Base-by-base conservation (phyloP, 441 rosid genomes). In the Bruguiera hainesii region DNA sequence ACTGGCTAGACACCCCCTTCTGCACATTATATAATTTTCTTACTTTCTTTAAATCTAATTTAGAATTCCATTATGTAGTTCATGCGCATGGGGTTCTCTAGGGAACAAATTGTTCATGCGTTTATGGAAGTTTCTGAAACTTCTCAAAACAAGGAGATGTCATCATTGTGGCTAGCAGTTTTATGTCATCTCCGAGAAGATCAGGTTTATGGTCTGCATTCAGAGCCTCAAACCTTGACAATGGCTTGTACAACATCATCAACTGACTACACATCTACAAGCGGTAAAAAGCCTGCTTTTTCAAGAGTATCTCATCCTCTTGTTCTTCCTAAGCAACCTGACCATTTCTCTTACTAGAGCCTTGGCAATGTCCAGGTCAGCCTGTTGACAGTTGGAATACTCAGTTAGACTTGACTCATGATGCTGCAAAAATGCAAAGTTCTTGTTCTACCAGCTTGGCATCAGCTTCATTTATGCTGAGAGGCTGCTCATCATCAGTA, bases 401-500 rank as follows among this genome's bases (percentile, higher is more conserved):
- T 73, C 66, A 52, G 77, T 65, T 61, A 61, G 78, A 73, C 78
- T 75, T 74, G 61, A 60, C 62, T 81, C 60, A 71, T 37, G 61
- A 61, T 71, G 76, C 72, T 76, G 81, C 63, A 72, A 63, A 61
- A 63, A 57, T 51, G 65, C 75, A 68, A n/a, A 81, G 71, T 71
- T 26, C 49, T 21, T 50, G 63, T 63, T 83, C 81, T 69, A 75
- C 75, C 35, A 63, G 55, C 66, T 66, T 82, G 18, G 65, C 72
- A 6, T 60, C 71, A 33, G 76, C 49, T 29, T 70, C 78, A 61
- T 79, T 73, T 76, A 56, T 81, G 46, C 39, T 85, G 81, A 84
- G 82, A 73, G 79, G 86, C 65, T 87, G 95, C 83, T 83, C 89
- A 52, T 84, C 90, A 63, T 76, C 80, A 62, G 97, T 93, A 93